Conservation (phyloP, 495 filamentous ascomycete genomes). For the Chaetomidium leptoderma region DNA sequence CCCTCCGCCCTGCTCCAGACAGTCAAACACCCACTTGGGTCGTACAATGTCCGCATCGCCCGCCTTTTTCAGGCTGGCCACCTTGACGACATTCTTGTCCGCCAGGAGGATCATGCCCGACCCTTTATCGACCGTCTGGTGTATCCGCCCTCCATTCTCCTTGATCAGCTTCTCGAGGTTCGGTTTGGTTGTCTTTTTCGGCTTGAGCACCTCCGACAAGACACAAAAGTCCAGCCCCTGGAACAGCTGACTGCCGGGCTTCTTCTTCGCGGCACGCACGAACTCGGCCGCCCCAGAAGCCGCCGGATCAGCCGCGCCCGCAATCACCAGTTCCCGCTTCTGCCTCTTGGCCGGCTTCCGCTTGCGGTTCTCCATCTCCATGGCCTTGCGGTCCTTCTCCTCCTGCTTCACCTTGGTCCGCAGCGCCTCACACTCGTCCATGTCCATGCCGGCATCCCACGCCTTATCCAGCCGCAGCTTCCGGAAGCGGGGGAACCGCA, state of each 20-base stretch:
- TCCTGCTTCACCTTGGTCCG: slow-evolving; percentile 68
- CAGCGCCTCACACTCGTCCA: slow-evolving; percentile 71
- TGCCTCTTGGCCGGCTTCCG: slow-evolving; percentile 57
- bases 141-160: slow-evolving; percentile 76
- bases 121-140: slow-evolving; percentile 62
- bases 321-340: slow-evolving; percentile 68
- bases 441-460: slow-evolving; percentile 74
- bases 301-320: slow-evolving; percentile 48
- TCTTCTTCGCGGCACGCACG: not conserved
- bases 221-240: slow-evolving; percentile 73
- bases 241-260: slow-evolving; percentile 51
- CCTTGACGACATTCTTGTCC: slow-evolving; percentile 81
- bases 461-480: slow-evolving; percentile 72
- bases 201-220: slow-evolving; percentile 41
- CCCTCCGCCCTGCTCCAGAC: slow-evolving; percentile 58
- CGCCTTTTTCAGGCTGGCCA: slow-evolving; percentile 71
- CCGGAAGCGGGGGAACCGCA: slow-evolving; percentile 92
- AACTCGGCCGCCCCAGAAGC: slow-evolving; percentile 4
- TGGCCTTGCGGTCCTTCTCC: slow-evolving; percentile 64
- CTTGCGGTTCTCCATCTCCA: slow-evolving; percentile 73
- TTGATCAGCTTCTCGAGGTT: slow-evolving; percentile 87
- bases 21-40: slow-evolving; percentile 83
- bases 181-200: slow-evolving; percentile 65
- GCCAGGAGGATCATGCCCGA: slow-evolving; percentile 65
- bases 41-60: slow-evolving; percentile 66